Base-by-base conservation (phyloP, 441 rosid genomes). In the Bocquillonia castaneifolia region DNA sequence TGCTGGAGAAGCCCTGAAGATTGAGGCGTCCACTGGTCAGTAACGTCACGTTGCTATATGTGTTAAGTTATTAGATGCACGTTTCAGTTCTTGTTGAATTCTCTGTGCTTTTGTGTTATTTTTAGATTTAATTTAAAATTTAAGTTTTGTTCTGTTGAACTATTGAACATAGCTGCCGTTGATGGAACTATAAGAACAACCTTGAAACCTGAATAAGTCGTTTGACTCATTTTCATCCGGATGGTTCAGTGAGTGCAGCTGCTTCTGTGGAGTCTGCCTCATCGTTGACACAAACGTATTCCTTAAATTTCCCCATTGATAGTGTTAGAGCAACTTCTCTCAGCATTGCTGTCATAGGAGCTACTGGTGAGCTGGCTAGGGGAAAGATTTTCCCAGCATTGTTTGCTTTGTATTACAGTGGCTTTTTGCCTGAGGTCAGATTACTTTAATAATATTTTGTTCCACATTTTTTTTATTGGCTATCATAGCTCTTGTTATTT, bases 341-440 rank as follows among this genome's bases (percentile, higher is more conserved):
- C 40, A 79, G 87, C 82, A 88, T 91, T 71, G 87, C 89, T 66
- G 91, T 89, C 17, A 81, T 87, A 6, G 96, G 96, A 73, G 96
- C 97, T 45, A 86, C 88, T 0, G 94, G 96, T 54, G 96, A 86
- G 72, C 78, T 89, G 54, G 93, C 96, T 39, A 81, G 76, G 75
- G 70, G 77, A 42, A 86, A 88, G 78, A 80, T 86, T 66, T 92
- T 89, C 50, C 97, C 90, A 7, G 96, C 94, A 47, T 66, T 92
- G 37, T 91, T 89, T 81, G 93, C 97, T 32, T 78, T 91, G 53
- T 91, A 85, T 70, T 85, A 86, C 64, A 88, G 86, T 50, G 91
- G 91, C 55, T 89, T 85, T 83, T 86, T 89, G 74, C 91, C 94
- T 37, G 83, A 89, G 93, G 97, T 89, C 65, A 69, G 75, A 60